Conservation (phyloP, 371 early-diverging fungal species). For the Apophysomyces sp. region DNA sequence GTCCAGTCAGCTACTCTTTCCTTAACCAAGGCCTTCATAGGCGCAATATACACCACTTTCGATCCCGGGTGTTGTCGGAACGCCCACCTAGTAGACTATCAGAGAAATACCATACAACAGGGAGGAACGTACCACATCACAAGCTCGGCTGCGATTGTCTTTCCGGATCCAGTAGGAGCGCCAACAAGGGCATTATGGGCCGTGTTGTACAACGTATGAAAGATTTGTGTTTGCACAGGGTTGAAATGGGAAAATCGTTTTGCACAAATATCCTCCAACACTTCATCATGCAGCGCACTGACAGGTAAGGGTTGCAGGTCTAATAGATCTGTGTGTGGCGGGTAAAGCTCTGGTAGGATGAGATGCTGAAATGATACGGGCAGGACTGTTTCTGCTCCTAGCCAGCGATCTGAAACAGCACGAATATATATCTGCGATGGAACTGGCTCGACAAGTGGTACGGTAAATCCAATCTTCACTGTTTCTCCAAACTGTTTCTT, state of each 20-base stretch:
- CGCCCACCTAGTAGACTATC: conserved; percentile 51
- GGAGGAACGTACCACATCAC: conserved; percentile 87
- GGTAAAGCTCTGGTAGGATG: conserved; percentile 78
- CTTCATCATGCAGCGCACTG: conserved; percentile 76
- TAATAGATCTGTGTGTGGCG: conserved; percentile 87
- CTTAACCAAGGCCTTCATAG: conserved; percentile 98
- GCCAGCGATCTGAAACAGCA: conserved; percentile 92
- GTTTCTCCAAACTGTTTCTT: conserved; percentile 52
- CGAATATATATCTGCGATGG: conserved; percentile 88
- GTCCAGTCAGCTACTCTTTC: conserved; percentile 95
- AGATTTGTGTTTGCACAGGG: conserved; percentile 97
- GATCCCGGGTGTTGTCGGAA: conserved; percentile 81
- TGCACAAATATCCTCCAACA: conserved; percentile 78
- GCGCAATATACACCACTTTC: conserved; percentile 98
- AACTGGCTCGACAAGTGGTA: conserved; percentile 86
- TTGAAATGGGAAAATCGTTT: conserved; percentile 92
- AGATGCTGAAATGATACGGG: conserved; percentile 91
- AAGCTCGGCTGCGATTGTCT: conserved; percentile 96
- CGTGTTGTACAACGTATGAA: conserved; percentile 91
- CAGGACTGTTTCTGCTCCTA: conserved; percentile 83
- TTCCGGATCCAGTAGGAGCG: conserved; percentile 99
- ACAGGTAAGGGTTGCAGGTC: conserved; percentile 89
- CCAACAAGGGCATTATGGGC: conserved; percentile 89
- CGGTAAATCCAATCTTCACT: conserved; percentile 78
- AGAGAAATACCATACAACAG: not conserved